A percentile compares a stretch with the other conserved stretches of the same genome.
Evolutionary conservation across 2,329 filamentous ascomycete genomes (phyloP).

Genomic region (Stagonosporopsis chrysanthemi): DNA sequence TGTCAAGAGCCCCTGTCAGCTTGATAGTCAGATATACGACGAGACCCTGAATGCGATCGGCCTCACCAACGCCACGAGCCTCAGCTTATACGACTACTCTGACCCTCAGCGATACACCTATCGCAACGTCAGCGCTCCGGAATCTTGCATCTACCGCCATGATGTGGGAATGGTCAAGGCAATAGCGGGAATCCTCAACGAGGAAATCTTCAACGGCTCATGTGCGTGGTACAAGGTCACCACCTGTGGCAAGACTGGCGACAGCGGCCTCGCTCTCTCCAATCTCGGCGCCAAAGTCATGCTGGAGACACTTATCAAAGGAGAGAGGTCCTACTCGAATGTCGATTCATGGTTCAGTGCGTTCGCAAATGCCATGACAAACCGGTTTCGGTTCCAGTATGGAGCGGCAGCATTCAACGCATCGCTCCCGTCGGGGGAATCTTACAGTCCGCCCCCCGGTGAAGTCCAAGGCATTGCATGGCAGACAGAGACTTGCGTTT

Average conservation of each 20-base stretch:
- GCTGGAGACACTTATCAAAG: too few relatives aligned
- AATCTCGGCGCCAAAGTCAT: too few relatives aligned
- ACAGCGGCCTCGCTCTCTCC: too few relatives aligned
- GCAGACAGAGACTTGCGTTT: neutral
- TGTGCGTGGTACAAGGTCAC: neutral
- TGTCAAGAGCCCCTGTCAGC: neutral
- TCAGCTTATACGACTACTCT: neutral
- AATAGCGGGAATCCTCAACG: neutral
- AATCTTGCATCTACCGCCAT: neutral
- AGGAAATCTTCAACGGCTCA: neutral
- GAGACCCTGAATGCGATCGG: neutral
- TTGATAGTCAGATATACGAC: too few relatives aligned
- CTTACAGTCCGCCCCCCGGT: neutral
- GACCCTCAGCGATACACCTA: neutral
- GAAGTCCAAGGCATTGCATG: slow-evolving; percentile 1
- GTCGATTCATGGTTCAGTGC: too few relatives aligned
- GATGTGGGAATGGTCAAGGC: neutral
- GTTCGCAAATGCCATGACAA: too few relatives aligned
- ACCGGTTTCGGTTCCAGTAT: too few relatives aligned
- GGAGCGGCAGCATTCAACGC: too few relatives aligned
- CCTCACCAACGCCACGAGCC: neutral
- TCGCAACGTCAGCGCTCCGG: neutral
- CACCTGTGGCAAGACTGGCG: too few relatives aligned
- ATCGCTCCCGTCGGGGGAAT: too few relatives aligned
- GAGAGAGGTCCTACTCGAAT: too few relatives aligned